phyloP scores from a whole-genome alignment of 176 grass and related monocot genomes.

The Carex kokanica region DNA sequence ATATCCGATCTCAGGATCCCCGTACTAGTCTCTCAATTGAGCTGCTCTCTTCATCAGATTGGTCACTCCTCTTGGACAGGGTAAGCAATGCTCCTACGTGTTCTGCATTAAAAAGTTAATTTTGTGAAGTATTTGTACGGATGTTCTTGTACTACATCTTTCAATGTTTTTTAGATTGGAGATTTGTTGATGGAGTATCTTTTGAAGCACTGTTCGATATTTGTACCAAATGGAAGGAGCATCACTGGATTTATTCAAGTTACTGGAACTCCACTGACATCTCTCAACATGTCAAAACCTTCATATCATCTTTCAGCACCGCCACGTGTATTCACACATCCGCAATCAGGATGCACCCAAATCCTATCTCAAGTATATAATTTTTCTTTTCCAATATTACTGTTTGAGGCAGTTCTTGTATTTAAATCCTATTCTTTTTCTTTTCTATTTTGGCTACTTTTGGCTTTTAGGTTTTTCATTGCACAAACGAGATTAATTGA shows the following conservation, averaged over 20 bases:
- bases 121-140: neutral
- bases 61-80: slow-evolving; percentile 24
- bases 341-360: neutral
- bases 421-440: neutral
- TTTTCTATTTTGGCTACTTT: neutral
- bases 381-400: neutral
- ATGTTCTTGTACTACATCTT: neutral
- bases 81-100: slow-evolving; percentile 8
- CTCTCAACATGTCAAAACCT: neutral
- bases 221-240: slow-evolving; percentile 16
- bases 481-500: neutral
- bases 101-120: neutral
- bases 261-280: slow-evolving; percentile 19
- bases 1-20: slow-evolving; percentile 1
- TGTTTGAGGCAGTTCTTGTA: neutral
- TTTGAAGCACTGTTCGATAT: slow-evolving; percentile 15
- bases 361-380: slow-evolving; percentile 8
- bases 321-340: neutral
- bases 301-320: neutral
- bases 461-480: neutral
- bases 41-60: slow-evolving; percentile 19
- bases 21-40: slow-evolving; percentile 16
- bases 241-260: slow-evolving; percentile 23
- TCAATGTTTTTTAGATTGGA: slow-evolving; percentile 18
- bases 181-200: slow-evolving; percentile 19